phyloP scores from a whole-genome alignment of 441 rosid species.

The Syzygium syzygioides region DNA sequence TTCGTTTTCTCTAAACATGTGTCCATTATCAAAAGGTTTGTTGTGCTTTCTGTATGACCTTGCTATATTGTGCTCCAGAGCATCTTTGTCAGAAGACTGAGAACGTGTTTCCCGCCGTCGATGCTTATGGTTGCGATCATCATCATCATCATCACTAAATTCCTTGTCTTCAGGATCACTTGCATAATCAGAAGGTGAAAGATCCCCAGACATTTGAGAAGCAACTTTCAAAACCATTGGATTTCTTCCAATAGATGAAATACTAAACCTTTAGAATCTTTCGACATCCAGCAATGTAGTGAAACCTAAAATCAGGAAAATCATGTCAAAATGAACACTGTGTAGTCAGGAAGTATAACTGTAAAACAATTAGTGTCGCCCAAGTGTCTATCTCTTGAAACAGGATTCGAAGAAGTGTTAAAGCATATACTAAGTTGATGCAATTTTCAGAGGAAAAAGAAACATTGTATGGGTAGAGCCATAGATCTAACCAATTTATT shows the following conservation, averaged over 20 bases:
- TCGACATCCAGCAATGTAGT: conserved; percentile 1
- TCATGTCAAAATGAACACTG: neutral
- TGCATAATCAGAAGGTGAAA: conserved; percentile 56
- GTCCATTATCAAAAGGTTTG: conserved; percentile 65
- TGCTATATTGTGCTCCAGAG: conserved; percentile 44
- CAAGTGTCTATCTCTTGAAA: neutral
- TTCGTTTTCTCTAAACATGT: conserved; percentile 47
- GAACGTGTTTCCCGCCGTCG: conserved; percentile 71
- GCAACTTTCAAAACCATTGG: conserved; percentile 77
- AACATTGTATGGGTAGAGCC: neutral
- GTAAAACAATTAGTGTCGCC: neutral
- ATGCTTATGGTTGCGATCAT: conserved; percentile 98
- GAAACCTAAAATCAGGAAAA: neutral
- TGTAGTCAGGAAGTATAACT: neutral
- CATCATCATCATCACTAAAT: conserved; percentile 96
- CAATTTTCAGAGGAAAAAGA: neutral
- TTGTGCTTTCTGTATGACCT: conserved; percentile 66
- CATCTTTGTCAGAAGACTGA: conserved; percentile 66
- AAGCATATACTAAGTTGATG: neutral
- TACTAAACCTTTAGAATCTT: neutral
- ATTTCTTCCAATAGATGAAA: conserved; percentile 13
- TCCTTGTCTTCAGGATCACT: conserved; percentile 93
- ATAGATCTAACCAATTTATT: neutral
- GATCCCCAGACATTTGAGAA: conserved; percentile 52
- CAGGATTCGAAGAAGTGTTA: neutral